Evolutionary conservation across 257 asterid species (phyloP).

Genomic region (Salvia hispanica): DNA sequence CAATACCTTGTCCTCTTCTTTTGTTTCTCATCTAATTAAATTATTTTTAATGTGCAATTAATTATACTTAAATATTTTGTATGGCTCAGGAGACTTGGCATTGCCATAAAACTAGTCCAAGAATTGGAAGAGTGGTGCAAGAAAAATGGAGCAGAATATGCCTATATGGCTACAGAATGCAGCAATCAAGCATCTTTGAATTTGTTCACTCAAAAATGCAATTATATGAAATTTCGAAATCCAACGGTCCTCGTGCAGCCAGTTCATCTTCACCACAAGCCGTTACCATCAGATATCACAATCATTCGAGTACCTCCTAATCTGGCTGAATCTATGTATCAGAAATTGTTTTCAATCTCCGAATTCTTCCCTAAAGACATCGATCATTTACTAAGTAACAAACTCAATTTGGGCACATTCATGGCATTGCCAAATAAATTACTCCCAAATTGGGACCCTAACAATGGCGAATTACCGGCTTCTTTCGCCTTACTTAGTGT

Average conservation of each 20-base stretch:
- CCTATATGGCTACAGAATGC: constrained; percentile 85
- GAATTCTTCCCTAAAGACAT: constrained; percentile 77
- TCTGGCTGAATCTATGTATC: constrained; percentile 46
- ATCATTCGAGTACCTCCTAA: constrained; percentile 46
- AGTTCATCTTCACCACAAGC: constrained; percentile 63
- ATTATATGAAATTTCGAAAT: constrained; percentile 64
- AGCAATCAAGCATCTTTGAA: constrained; percentile 65
- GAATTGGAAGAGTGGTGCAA: constrained; percentile 63
- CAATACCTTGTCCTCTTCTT: too few relatives aligned
- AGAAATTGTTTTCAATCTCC: constrained; percentile 43
- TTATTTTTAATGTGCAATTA: too few relatives aligned
- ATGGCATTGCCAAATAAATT: constrained; percentile 59
- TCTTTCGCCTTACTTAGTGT: constrained; percentile 68
- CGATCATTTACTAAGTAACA: constrained; percentile 47
- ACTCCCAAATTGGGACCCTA: constrained; percentile 48
- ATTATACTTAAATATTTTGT: neutral
- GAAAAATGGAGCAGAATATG: constrained; percentile 61
- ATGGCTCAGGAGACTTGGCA: constrained; percentile 72
- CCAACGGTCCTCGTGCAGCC: constrained; percentile 80
- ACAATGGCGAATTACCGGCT: constrained; percentile 42
- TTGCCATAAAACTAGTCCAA: constrained; percentile 66
- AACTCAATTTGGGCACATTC: constrained; percentile 73
- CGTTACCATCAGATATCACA: constrained; percentile 41
- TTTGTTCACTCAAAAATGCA: constrained; percentile 59
- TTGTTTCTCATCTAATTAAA: too few relatives aligned